phyloP scores from a whole-genome alignment of 164 flowering plant species.

The Vitis cinerea region DNA sequence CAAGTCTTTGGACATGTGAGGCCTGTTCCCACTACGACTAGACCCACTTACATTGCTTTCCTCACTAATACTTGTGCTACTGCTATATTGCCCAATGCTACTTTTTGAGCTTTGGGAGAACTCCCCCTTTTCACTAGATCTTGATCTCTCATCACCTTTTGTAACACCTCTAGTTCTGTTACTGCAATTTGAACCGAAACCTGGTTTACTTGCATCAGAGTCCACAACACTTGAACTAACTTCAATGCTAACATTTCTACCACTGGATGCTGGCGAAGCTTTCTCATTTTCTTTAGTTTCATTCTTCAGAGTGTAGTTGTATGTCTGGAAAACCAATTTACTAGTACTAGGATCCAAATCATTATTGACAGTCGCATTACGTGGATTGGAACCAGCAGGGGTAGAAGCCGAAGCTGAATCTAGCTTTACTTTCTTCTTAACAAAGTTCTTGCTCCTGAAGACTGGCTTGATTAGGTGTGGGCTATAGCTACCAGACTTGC shows the following conservation, averaged over 20 bases:
- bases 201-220: slow-evolving; percentile 21
- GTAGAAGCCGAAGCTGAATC: slow-evolving; percentile 25
- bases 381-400: slow-evolving; percentile 19
- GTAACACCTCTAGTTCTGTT: slow-evolving; percentile 22
- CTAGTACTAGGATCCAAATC: slow-evolving; percentile 19
- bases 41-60: slow-evolving; percentile 68
- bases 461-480: slow-evolving; percentile 23
- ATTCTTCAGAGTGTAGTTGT: slow-evolving; percentile 14
- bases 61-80: slow-evolving; percentile 70
- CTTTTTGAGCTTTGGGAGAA: slow-evolving; percentile 87
- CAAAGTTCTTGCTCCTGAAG: slow-evolving; percentile 24
- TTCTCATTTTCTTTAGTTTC: slow-evolving; percentile 23
- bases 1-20: slow-evolving; percentile 87
- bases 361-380: slow-evolving; percentile 10
- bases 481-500: slow-evolving; percentile 12
- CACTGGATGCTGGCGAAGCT: slow-evolving; percentile 28
- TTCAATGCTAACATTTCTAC: slow-evolving; percentile 22
- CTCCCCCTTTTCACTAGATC: slow-evolving; percentile 60
- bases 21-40: slow-evolving; percentile 58
- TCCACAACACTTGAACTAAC: slow-evolving; percentile 26
- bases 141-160: slow-evolving; percentile 41
- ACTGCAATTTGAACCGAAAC: slow-evolving; percentile 18
- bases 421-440: slow-evolving; percentile 24
- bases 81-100: slow-evolving; percentile 72
- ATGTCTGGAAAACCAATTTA: slow-evolving; percentile 19